Percentiles rank a stretch among this genome's conserved stretches.
Conservation (phyloP, 352 stramenopile species). For the Aphanomyces invadans region DNA sequence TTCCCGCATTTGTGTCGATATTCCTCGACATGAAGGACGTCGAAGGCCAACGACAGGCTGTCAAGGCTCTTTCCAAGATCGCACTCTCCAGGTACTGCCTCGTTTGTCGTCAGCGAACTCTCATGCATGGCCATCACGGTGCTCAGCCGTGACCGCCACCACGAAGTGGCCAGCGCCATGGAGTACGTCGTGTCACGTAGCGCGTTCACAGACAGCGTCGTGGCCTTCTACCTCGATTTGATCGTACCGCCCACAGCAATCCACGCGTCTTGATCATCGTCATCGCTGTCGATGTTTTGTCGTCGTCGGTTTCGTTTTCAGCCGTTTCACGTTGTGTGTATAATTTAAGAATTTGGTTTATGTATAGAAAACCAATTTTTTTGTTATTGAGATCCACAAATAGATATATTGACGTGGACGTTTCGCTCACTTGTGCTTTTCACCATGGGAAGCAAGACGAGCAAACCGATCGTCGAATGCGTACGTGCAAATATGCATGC, state of each 20-base stretch:
- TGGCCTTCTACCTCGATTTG: constrained; percentile 13
- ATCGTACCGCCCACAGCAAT: neutral
- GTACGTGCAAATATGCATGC: too few species aligned
- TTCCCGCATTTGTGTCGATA: constrained; percentile 12
- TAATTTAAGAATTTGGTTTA: too few species aligned
- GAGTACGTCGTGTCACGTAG: constrained; percentile 11
- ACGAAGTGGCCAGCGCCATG: neutral
- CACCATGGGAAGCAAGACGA: constrained; percentile 22
- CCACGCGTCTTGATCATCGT: neutral
- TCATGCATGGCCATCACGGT: too few species aligned
- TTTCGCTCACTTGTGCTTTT: constrained; percentile 1
- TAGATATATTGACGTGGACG: neutral
- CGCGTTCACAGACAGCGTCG: neutral
- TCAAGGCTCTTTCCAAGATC: constrained; percentile 12
- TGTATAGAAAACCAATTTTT: too few species aligned
- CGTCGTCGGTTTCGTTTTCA: too few species aligned
- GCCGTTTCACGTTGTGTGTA: too few species aligned
- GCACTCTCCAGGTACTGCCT: constrained; percentile 7
- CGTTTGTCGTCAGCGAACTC: too few species aligned
- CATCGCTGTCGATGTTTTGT: too few species aligned
- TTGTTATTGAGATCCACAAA: neutral
- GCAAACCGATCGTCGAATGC: constrained; percentile 19
- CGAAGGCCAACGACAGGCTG: constrained; percentile 3
- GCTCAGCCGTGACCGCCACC: neutral
- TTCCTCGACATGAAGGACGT: neutral